Evolutionary conservation across 2,329 filamentous ascomycete genomes (phyloP), one percentile per base, ranked within the genome.

Genomic region (Cladosporium velox): DNA sequence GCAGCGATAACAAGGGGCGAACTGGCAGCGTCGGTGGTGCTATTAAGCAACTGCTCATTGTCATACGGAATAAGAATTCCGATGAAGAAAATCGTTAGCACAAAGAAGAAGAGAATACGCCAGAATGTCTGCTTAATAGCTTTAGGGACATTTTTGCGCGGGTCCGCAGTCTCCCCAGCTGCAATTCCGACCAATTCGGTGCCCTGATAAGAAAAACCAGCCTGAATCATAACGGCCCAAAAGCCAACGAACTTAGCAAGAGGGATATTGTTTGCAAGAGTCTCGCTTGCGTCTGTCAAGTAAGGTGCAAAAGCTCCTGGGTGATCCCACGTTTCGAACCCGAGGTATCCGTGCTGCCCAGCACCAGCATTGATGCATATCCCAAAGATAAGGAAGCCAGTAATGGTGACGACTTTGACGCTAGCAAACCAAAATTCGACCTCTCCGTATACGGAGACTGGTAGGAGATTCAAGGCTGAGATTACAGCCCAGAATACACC

Each of bases 1-100:
- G 88, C 87, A 32, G 86, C 85, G 69, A 91, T 86, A 66, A 91
- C 88, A 72, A 90, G 90, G 0, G 89, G 90, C 0, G 86, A 88
- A 3, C 84, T 82, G 5, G 84, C 82, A 41, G 79, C 80, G 68
- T 79, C 75, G 62, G 77, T 78, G 55, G 71, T 73, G 54, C 72
- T 75, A 18, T 72, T 75, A 24, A 82, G 74, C 6, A 83, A 76
- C 59, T 71, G 60, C 4, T 71, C 54, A 66, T 78, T 76, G 69
- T 76, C 70, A 64, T 74, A 74, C 3, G 75, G 76, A 15, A 77
- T 68, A 21, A 77, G 66, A 8, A 77, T 67, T 11, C 76, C 76
- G 38, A 77, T 73, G 70, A 77, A 76, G 68, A 77, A 74, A 61
- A 78, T 70, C 18, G 74, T 75, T 24, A 77, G 68, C 18, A 77